Base-by-base conservation (phyloP, 768 basidiomycete species). In the Termitomyces sp. region DNA sequence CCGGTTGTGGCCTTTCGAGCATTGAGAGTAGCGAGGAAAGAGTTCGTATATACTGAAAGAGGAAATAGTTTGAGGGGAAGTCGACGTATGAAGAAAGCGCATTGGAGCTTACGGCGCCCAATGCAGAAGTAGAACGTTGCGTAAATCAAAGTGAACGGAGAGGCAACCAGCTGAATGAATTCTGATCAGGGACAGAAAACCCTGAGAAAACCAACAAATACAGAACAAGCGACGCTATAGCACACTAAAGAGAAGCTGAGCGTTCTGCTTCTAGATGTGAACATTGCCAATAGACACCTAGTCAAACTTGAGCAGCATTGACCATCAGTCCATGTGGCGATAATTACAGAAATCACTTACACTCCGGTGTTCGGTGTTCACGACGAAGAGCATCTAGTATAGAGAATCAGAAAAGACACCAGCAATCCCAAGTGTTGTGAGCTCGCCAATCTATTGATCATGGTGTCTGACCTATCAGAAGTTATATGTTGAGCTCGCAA, bases 351-450 rank as follows among this genome's bases (percentile, higher is more conserved):
- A n/a, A 17, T 37, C 19, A 54, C 75, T 65, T 53, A 79, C 78
- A 78, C 65, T 59, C 78, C 78, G 17, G 78, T 82, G 57, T 82
- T 83, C 78, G 17, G 78, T 82, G 57, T 82, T 83, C 53, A 84
- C 73, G 40, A 77, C 76, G 64, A 82, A 85, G n/a, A 83, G 21
- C 41, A 82, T 83, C 79, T 81, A 55, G 23, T 12, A 43, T 51
- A 14, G 3, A 45, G 3, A n/a, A 38, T 55, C 2, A 37, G 27
- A 29, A 29, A 25, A 27, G 29, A 45, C 19, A 12, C 5, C 44
- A 42, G 23, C 31, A 16, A n/a, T n/a, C 5, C 17, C 6, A 38
- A 43, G 50, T 4, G 40, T 1, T 1, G 7, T 14, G 3, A 25
- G 63, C 75, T 50, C 52, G 77, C 78, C 56, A 84, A 59, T 54